Conservation (phyloP, 495 filamentous ascomycete genomes). For the Xylona heveae region DNA sequence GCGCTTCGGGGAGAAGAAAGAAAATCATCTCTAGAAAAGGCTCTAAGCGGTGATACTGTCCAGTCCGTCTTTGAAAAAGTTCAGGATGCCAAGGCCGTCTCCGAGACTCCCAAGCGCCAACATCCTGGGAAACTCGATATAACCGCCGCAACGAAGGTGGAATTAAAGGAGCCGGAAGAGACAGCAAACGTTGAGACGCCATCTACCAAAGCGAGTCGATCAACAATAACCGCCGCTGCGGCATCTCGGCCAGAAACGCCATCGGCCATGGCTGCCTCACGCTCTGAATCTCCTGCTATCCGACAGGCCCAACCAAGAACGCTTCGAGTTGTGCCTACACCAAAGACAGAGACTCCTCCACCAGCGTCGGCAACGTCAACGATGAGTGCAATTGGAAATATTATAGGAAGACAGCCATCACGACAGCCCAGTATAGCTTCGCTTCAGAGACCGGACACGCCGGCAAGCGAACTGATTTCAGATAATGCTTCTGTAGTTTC, state of each 20-base stretch:
- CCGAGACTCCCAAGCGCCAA: conserved; percentile 35
- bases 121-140: conserved; percentile 42
- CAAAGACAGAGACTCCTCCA: conserved; percentile 41
- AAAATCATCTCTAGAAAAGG: no score
- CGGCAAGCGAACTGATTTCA: conserved; percentile 51
- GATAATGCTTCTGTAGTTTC: conserved; percentile 62
- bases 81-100: conserved; percentile 6
- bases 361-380: conserved; percentile 14
- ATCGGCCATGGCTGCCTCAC: conserved; percentile 26
- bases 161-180: not conserved
- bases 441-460: conserved; percentile 51
- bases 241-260: conserved; percentile 23
- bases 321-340: conserved; percentile 48
- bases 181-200: conserved; percentile 1
- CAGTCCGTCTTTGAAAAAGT: no score
- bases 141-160: conserved; percentile 22
- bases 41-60: no score
- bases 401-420: conserved; percentile 23
- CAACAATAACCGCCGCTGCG: conserved; percentile 24
- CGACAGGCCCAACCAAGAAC: conserved; percentile 26
- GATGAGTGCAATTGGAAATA: conserved; percentile 11
- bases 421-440: conserved; percentile 38
- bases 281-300: conserved; percentile 25
- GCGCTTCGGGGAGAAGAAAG: no score
- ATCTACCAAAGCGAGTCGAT: conserved; percentile 18